Conservation (phyloP, 2,329 filamentous ascomycete species). For the Fusarium palustre region DNA sequence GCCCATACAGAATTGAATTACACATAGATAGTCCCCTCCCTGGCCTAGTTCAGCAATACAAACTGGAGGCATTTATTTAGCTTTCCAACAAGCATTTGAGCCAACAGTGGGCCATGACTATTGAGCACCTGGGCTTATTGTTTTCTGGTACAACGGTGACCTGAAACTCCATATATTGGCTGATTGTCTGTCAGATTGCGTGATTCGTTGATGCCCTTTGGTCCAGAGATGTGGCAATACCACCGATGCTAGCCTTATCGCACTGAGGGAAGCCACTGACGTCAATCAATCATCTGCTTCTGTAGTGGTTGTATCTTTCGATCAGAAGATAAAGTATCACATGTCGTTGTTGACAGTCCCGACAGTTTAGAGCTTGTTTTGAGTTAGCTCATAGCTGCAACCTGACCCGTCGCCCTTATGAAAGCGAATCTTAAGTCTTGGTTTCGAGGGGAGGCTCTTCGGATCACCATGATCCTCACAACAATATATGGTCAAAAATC, state of each 20-base stretch:
- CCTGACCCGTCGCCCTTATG: not conserved
- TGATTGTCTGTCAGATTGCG: not conserved
- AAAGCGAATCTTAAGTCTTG: not conserved
- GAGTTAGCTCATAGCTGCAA: not conserved
- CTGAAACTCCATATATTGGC: not conserved
- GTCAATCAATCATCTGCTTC: conserved; percentile 19
- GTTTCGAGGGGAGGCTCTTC: not conserved
- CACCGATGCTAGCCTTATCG: not conserved
- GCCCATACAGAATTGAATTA: not conserved
- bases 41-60: not conserved
- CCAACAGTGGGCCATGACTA: not conserved
- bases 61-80: not conserved
- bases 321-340: conserved; percentile 24
- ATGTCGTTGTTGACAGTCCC: not conserved
- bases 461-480: not conserved
- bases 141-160: not conserved
- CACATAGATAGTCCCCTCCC: not conserved
- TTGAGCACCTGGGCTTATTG: not conserved
- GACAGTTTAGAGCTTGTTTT: not conserved
- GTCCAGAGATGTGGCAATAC: not conserved
- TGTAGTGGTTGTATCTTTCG: conserved; percentile 5
- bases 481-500: no score
- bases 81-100: not conserved
- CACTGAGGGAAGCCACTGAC: conserved; percentile 10
- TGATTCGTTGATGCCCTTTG: not conserved